A percentile compares a stretch with the other conserved stretches of the same genome.
phyloP scores from a whole-genome alignment of 2,329 filamentous ascomycete species.

The Fusarium sp. region DNA sequence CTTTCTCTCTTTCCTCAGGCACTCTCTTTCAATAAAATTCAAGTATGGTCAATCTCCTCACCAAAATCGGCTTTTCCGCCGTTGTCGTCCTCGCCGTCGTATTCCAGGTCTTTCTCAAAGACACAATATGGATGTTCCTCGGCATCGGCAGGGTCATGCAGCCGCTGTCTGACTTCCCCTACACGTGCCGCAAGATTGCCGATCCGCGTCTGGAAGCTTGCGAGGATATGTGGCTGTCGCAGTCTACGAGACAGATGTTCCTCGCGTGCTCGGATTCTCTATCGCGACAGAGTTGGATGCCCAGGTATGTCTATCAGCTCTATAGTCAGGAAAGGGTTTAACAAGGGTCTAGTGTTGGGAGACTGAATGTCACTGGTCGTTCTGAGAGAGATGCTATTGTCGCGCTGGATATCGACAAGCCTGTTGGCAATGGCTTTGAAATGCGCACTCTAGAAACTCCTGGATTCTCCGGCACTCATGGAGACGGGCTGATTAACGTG shows the following conservation, averaged over 20 bases:
- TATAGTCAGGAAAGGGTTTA: neutral
- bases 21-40: neutral
- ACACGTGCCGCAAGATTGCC: slow-evolving; percentile 42
- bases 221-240: slow-evolving; percentile 47
- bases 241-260: slow-evolving; percentile 41
- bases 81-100: slow-evolving; percentile 27
- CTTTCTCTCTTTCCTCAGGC: neutral
- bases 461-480: slow-evolving; percentile 48
- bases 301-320: slow-evolving; percentile 22
- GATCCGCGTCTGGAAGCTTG: slow-evolving; percentile 40
- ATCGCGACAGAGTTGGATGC: slow-evolving; percentile 35
- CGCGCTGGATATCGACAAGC: slow-evolving; percentile 51
- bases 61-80: slow-evolving; percentile 36
- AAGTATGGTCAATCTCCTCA: slow-evolving; percentile 18
- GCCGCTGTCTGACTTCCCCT: slow-evolving; percentile 43
- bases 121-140: slow-evolving; percentile 39
- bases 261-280: slow-evolving; percentile 43
- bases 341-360: slow-evolving; percentile 14
- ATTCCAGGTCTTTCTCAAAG: slow-evolving; percentile 45
- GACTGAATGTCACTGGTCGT: slow-evolving; percentile 47
- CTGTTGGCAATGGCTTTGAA: slow-evolving; percentile 33
- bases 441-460: slow-evolving; percentile 45
- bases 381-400: slow-evolving; percentile 51
- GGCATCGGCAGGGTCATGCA: slow-evolving; percentile 40
- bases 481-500: slow-evolving; percentile 50